These are phyloP conservation scores for Mycena leptocephala DNA, from an alignment of 768 basidiomycete species.

Conservation along the genomic window DNA sequence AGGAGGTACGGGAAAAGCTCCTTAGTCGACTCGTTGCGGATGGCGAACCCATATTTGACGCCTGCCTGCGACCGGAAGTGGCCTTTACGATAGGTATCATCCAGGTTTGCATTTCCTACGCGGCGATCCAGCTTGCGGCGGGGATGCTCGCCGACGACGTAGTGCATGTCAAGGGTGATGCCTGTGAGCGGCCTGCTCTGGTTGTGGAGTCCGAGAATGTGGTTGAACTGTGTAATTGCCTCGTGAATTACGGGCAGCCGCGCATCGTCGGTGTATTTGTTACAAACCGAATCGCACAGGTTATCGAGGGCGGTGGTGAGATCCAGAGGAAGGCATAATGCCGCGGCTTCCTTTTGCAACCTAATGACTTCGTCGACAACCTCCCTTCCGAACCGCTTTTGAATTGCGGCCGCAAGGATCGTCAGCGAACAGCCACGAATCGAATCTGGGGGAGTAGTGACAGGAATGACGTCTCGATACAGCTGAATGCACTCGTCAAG, in stretches of 20 bases:
- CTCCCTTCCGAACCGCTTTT: no score
- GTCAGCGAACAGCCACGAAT: not conserved
- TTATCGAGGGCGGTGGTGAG: not conserved
- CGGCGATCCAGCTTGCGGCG: not conserved
- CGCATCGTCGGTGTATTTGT: not conserved
- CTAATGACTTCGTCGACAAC: not conserved
- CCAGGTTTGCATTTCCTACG: not conserved
- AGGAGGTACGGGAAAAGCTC: constrained; percentile 13
- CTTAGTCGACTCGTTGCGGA: not conserved
- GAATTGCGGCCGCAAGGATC: not conserved
- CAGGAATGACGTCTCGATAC: not conserved
- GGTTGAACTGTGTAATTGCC: not conserved
- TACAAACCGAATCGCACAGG: not conserved
- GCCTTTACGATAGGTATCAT: not conserved
- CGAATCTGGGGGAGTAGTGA: not conserved
- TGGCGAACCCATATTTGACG: constrained; percentile 9
- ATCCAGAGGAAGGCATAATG: not conserved
- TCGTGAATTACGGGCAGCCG: not conserved
- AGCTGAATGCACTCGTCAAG: not conserved
- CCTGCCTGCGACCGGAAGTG: not conserved
- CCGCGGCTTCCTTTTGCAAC: not conserved
- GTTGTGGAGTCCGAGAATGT: not conserved
- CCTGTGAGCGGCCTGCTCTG: not conserved
- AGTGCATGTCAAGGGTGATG: constrained; percentile 12
- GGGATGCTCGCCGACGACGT: not conserved